phyloP scores from a whole-genome alignment of 805 yeast species.

The Lachancea quebecensis region DNA sequence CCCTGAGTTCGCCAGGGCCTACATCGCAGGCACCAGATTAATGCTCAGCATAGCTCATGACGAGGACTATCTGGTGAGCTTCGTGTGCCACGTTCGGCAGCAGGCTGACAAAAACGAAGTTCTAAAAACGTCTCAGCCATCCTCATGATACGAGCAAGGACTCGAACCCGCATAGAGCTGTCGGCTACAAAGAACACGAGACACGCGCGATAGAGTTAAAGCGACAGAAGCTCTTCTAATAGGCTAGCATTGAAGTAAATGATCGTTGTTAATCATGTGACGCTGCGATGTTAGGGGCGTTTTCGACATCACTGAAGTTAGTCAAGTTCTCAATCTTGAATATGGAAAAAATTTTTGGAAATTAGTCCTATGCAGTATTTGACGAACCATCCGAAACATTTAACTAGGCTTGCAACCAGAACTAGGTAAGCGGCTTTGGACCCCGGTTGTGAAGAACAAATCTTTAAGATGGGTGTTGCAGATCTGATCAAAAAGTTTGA shows the following conservation, averaged over 20 bases:
- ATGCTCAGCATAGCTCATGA: slow-evolving; percentile 28
- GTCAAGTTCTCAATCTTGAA: neutral
- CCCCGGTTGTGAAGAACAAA: neutral
- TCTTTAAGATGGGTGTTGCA: slow-evolving; percentile 32
- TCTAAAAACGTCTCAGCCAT: too few relatives aligned
- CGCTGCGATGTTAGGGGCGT: too few relatives aligned
- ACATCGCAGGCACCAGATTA: slow-evolving; percentile 11
- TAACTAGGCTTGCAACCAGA: too few relatives aligned
- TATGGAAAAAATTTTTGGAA: neutral
- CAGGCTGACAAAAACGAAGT: neutral
- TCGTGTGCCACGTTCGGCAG: slow-evolving; percentile 7
- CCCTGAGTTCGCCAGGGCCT: slow-evolving; percentile 5
- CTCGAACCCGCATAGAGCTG: too few relatives aligned
- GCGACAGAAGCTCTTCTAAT: too few relatives aligned
- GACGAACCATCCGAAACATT: too few relatives aligned
- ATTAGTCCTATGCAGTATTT: neutral
- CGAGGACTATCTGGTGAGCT: slow-evolving; percentile 22
- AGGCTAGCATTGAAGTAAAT: too few relatives aligned
- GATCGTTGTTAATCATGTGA: neutral
- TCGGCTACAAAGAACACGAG: too few relatives aligned
- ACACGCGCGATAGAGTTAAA: too few relatives aligned
- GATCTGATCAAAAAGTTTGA: slow-evolving; percentile 34
- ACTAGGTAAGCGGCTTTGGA: neutral
- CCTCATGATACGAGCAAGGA: too few relatives aligned
- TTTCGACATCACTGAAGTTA: neutral